These are phyloP conservation scores for Lophiotrema nucula DNA, from an alignment of 495 filamentous ascomycete genomes.

Conservation along the genomic window DNA sequence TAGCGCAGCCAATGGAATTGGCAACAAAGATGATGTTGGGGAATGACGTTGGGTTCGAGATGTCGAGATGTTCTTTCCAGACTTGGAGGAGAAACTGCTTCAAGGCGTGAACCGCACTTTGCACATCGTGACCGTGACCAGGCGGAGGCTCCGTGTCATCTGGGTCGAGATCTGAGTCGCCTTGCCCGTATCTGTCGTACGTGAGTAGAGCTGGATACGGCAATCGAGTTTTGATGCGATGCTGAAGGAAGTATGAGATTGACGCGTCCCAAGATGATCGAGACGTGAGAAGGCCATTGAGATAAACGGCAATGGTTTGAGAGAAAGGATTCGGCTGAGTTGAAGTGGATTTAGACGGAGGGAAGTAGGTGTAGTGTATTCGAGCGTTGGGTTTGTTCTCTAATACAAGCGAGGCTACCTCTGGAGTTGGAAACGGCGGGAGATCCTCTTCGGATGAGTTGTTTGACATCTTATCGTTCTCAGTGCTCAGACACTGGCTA, in stretches of 20 bases:
- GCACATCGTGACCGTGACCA: slow-evolving; percentile 54
- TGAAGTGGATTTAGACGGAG: slow-evolving; percentile 10
- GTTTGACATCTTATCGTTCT: not conserved
- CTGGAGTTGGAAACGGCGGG: slow-evolving; percentile 11
- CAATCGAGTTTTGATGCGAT: slow-evolving; percentile 15
- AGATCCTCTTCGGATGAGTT: slow-evolving; percentile 12
- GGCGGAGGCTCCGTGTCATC: slow-evolving; percentile 43
- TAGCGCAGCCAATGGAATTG: slow-evolving; percentile 60
- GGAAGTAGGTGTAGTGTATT: slow-evolving; percentile 23
- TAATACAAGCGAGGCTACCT: slow-evolving; percentile 8
- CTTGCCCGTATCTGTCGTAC: slow-evolving; percentile 67
- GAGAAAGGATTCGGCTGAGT: slow-evolving; percentile 27
- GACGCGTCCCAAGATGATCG: slow-evolving; percentile 50
- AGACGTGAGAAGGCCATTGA: slow-evolving; percentile 60
- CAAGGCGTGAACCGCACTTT: slow-evolving; percentile 51
- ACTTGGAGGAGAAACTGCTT: slow-evolving; percentile 51
- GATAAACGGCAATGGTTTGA: slow-evolving; percentile 53
- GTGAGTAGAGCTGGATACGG: slow-evolving; percentile 52
- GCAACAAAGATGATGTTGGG: slow-evolving; percentile 50
- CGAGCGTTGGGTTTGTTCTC: slow-evolving; percentile 12
- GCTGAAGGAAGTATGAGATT: slow-evolving; percentile 46
- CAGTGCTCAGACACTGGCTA: no score
- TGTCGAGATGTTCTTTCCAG: slow-evolving; percentile 26
- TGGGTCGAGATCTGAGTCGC: slow-evolving; percentile 57
- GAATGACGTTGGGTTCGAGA: not conserved